These are phyloP conservation scores for Brassica balearica DNA, from an alignment of 441 rosid genomes.

Conservation along the genomic window DNA sequence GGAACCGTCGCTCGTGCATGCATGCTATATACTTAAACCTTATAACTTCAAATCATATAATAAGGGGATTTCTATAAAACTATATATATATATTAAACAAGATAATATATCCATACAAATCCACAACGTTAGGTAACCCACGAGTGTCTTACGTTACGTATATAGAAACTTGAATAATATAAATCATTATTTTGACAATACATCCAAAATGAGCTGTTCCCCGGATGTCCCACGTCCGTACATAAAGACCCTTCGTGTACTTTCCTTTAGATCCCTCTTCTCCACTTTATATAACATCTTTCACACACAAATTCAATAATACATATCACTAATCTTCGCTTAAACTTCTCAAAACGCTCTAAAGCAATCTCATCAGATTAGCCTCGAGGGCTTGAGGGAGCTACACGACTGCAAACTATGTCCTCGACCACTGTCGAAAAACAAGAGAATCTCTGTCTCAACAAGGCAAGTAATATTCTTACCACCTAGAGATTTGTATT, in stretches of 20 bases:
- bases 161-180: conserved; percentile 19
- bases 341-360: too few species aligned
- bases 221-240: conserved; percentile 48
- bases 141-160: conserved; percentile 37
- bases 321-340: too few species aligned
- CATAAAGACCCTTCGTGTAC: conserved; percentile 42
- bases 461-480: too few species aligned
- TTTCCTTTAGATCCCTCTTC: conserved; percentile 33
- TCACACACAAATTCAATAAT: not conserved
- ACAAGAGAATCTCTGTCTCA: too few species aligned
- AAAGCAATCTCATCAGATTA: too few species aligned
- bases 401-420: too few species aligned
- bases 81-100: not conserved
- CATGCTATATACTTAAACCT: conserved; percentile 22
- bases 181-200: conserved; percentile 25
- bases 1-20: conserved; percentile 46
- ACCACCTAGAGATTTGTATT: too few species aligned
- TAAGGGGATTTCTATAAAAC: not conserved
- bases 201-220: conserved; percentile 45
- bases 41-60: not conserved
- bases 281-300: conserved; percentile 20
- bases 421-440: too few species aligned
- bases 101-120: conserved; percentile 34
- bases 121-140: conserved; percentile 37
- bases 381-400: too few species aligned